Evolutionary conservation across 495 filamentous ascomycete species (phyloP).

Genomic region (Hyaloscypha bicolor): DNA sequence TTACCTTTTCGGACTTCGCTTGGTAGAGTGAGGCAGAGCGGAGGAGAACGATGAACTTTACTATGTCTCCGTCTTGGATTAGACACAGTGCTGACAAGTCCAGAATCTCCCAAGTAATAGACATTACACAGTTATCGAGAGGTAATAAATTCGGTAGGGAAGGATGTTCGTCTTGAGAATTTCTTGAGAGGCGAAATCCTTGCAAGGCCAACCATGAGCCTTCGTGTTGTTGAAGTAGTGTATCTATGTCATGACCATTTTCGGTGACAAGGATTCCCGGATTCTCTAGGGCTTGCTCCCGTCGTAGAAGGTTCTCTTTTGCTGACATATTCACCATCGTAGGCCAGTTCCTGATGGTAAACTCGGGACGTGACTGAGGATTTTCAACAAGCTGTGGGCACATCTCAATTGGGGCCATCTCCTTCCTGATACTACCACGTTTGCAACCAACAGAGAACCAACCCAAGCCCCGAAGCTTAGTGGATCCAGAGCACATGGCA

Average conservation of each 20-base stretch:
- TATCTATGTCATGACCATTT: conserved; percentile 33
- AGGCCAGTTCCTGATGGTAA: too few species aligned
- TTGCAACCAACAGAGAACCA: too few species aligned
- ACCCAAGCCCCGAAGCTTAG: too few species aligned
- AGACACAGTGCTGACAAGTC: background rate
- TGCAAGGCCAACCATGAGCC: conserved; percentile 29
- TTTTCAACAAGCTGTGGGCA: too few species aligned
- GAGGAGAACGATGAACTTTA: conserved; percentile 38
- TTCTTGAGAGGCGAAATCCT: conserved; percentile 31
- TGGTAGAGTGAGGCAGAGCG: conserved; percentile 38
- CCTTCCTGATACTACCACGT: too few species aligned
- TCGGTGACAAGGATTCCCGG: conserved; percentile 26
- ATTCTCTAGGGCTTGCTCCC: conserved; percentile 32
- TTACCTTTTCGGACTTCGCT: conserved; percentile 35
- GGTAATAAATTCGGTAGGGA: conserved; percentile 26
- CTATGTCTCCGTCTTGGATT: conserved; percentile 41
- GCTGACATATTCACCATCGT: background rate
- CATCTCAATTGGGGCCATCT: too few species aligned
- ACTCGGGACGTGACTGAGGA: too few species aligned
- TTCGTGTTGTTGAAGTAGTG: conserved; percentile 32
- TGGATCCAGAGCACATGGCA: too few species aligned
- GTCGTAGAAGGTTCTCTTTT: conserved; percentile 25
- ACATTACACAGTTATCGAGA: conserved; percentile 25
- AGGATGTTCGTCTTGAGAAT: conserved; percentile 34
- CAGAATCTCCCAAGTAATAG: conserved; percentile 35